Evolutionary conservation across 2,329 filamentous ascomycete species (phyloP).

Genomic region (Cercospora sp.): DNA sequence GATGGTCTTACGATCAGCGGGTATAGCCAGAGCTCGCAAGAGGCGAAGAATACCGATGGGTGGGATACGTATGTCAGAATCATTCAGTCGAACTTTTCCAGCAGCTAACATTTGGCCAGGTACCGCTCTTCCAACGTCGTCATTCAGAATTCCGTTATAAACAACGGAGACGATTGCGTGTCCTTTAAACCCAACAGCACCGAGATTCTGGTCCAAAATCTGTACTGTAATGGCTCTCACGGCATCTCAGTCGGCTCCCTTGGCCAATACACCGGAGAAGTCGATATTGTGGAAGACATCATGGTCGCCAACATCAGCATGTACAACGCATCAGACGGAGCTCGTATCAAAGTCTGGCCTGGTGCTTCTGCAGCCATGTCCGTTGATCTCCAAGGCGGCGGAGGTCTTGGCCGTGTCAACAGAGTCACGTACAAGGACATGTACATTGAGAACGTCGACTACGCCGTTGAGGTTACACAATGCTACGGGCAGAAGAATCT

Average conservation of each 20-base stretch:
- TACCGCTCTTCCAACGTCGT: conserved; percentile 63
- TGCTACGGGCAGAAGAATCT: conserved; percentile 64
- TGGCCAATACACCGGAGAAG: conserved; percentile 64
- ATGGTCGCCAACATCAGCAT: conserved; percentile 47
- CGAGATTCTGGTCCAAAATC: conserved; percentile 65
- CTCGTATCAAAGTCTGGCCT: conserved; percentile 74
- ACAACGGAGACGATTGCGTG: conserved; percentile 70
- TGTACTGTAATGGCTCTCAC: conserved; percentile 68
- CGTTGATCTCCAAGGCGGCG: conserved; percentile 65
- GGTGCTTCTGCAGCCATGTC: conserved; percentile 57
- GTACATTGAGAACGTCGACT: conserved; percentile 62
- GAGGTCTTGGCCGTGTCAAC: conserved; percentile 60
- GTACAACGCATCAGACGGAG: conserved; percentile 57
- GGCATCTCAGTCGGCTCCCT: conserved; percentile 72
- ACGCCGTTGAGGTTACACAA: conserved; percentile 64
- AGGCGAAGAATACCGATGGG: conserved; percentile 60
- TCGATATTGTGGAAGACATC: conserved; percentile 69
- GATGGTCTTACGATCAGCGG: conserved; percentile 63
- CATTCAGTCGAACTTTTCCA: conserved; percentile 48
- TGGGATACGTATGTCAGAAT: conserved; percentile 37
- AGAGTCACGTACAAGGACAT: conserved; percentile 69
- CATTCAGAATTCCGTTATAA: conserved; percentile 65
- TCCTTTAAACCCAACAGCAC: conserved; percentile 74
- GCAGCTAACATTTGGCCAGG: conserved; percentile 32
- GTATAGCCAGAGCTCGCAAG: conserved; percentile 52